A percentile compares a stretch with the other conserved stretches of the same genome.
Evolutionary conservation across 1,284 basidiomycete genomes (phyloP).

Genomic region (Mycena sp.): DNA sequence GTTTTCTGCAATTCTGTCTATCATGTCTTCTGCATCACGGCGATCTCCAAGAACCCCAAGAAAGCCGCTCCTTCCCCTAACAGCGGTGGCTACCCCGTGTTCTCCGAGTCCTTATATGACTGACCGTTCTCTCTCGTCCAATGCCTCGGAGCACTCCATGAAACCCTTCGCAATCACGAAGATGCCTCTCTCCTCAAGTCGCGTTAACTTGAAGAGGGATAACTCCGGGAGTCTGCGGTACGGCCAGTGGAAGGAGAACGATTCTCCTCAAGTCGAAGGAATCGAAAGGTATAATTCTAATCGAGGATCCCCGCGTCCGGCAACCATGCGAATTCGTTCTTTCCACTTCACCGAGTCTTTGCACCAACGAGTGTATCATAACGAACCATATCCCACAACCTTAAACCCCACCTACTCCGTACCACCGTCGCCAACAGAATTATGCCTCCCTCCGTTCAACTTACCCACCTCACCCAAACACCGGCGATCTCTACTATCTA

Average conservation of each 20-base stretch:
- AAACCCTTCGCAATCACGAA: constrained; percentile 23
- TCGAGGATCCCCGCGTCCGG: constrained; percentile 16
- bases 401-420: constrained; percentile 10
- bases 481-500: not conserved
- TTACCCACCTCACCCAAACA: constrained; percentile 18
- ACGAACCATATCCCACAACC: constrained; percentile 32
- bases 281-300: not conserved
- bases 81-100: not conserved
- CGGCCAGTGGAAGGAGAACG: constrained; percentile 24
- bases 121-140: constrained; percentile 24
- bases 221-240: not conserved
- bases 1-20: not conserved
- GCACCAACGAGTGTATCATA: constrained; percentile 33
- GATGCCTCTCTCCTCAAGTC: constrained; percentile 5
- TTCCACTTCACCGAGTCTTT: constrained; percentile 14
- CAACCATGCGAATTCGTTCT: constrained; percentile 9
- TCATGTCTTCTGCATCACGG: constrained; percentile 25
- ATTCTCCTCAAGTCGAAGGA: not conserved
- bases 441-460: constrained; percentile 22
- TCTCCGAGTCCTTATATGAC: not conserved
- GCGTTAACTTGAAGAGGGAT: constrained; percentile 15
- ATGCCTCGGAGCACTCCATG: constrained; percentile 21
- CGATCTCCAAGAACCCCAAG: constrained; percentile 2
- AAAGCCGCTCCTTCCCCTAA: constrained; percentile 21
- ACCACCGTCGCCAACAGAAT: constrained; percentile 23